Conservation (phyloP, 306 rosid genomes). For the Parietaria judaica region DNA sequence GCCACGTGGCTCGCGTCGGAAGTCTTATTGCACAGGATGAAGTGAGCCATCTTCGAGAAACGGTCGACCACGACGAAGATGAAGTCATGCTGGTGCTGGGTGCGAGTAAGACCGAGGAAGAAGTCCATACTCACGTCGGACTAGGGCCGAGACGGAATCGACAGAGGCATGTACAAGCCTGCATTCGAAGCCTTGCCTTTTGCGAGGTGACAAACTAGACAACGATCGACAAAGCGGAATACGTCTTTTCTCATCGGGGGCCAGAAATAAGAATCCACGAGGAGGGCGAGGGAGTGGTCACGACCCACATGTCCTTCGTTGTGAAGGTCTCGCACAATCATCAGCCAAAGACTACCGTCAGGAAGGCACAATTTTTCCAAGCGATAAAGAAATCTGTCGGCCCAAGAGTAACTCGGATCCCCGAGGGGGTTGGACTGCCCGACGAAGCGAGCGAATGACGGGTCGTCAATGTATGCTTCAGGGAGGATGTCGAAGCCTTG, state of each 20-base stretch:
- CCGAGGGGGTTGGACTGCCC: neutral
- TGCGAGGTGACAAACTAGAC: no score
- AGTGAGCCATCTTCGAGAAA: no score
- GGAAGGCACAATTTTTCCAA: neutral
- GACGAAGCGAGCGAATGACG: neutral
- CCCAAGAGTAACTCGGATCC: neutral
- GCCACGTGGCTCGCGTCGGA: neutral
- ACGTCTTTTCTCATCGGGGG: no score
- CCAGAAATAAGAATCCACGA: no score
- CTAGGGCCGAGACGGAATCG: neutral
- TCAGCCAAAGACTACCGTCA: no score
- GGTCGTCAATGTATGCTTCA: neutral
- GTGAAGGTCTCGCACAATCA: no score
- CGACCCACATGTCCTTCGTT: no score
- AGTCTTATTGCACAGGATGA: neutral
- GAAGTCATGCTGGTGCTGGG: no score
- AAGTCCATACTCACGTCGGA: neutral
- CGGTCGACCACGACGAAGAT: no score
- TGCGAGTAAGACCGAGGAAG: neutral
- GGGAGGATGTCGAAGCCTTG: neutral
- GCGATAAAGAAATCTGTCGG: conserved; percentile 6
- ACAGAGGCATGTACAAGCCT: neutral
- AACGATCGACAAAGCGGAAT: no score
- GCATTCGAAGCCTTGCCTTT: neutral
- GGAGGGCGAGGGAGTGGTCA: no score